Conservation (phyloP, 1,139 yeast genomes). For the Blastobotrys indianensis region DNA sequence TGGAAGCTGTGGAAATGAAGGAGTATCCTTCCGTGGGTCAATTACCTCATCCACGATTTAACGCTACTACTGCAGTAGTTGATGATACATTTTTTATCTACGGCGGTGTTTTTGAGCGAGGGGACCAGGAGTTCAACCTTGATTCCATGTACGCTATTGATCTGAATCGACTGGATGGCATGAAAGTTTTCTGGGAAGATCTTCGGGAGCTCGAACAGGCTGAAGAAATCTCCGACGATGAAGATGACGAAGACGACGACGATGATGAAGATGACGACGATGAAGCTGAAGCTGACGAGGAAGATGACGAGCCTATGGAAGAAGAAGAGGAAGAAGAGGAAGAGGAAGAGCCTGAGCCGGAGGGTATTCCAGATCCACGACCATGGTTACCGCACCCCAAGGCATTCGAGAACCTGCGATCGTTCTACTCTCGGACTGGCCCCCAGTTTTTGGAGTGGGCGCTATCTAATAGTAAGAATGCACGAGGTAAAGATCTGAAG, state of each 20-base stretch:
- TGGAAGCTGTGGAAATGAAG: conserved; percentile 38
- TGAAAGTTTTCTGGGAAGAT: conserved; percentile 87
- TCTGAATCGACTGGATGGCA: conserved; percentile 80
- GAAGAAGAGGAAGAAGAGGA: conserved; percentile 57
- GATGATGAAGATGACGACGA: conserved; percentile 61
- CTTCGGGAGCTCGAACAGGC: conserved; percentile 56
- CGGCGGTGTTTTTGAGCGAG: conserved; percentile 88
- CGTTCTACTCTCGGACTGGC: conserved; percentile 81
- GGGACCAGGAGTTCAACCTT: conserved; percentile 75
- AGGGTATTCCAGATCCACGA: conserved; percentile 69
- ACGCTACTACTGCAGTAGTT: conserved; percentile 77
- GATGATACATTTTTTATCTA: conserved; percentile 81
- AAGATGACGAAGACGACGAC: conserved; percentile 53
- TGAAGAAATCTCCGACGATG: conserved; percentile 47
- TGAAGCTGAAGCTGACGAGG: conserved; percentile 48
- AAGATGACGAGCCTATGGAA: conserved; percentile 46
- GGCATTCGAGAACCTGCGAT: conserved; percentile 81
- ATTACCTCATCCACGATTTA: conserved; percentile 85
- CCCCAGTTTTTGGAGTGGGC: conserved; percentile 90
- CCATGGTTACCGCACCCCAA: conserved; percentile 98
- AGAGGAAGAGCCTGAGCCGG: conserved; percentile 49
- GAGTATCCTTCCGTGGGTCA: conserved; percentile 54
- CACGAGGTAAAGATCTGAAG: conserved; percentile 88
- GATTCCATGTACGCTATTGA: conserved; percentile 86
- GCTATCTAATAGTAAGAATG: conserved; percentile 58